Base-by-base conservation (phyloP, 345 rosid species). In the Diplotaxis tenuifolia region DNA sequence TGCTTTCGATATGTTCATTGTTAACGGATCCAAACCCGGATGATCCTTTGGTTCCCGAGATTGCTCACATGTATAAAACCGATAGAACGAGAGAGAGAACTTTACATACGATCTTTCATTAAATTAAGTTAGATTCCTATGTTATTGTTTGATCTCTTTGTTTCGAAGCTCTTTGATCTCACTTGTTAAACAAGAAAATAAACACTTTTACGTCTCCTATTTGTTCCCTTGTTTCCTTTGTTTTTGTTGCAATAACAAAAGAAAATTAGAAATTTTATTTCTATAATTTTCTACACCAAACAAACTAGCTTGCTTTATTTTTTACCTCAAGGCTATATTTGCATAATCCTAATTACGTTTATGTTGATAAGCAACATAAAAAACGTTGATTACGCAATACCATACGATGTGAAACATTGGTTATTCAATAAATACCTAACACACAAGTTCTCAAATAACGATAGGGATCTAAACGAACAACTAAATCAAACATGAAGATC, bases 31-130 rank as follows among this genome's bases (percentile, higher is more conserved):
- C 93, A 3, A 86, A 88, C 70, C 93, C 93, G 2, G 93, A 88
- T 32, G 90, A 88, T 36, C 93, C 93, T 3, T 65, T 88, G 89
- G 93, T 86, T 53, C 90, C 90, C 0, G 93, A 88, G 79, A 88
- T 88, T 63, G 93, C 93, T 2, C 90, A 88, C 85, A 88, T 88
- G 93, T 88, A 88, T 76, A 88, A 86, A 86, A 85, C 90, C 5
- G 49, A 40, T n/a, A 3, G 56, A 52, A 25, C 23, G 14, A 65
- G 70, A 62, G 47, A 53, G 74, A 54, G 71, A 27, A 45, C 52
- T 22, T 63, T 58, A 21, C 78, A 75, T 52, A 38, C 34, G 63
- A 60, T 68, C 78, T 67, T 61, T 32, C 62, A 59, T 74, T 52
- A 67, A 74, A 58, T 73, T 21, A 73, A 57, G 66, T 42, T 65